These are phyloP conservation scores for Pichia cactophila DNA, from an alignment of 1,139 yeast genomes.

Conservation along the genomic window DNA sequence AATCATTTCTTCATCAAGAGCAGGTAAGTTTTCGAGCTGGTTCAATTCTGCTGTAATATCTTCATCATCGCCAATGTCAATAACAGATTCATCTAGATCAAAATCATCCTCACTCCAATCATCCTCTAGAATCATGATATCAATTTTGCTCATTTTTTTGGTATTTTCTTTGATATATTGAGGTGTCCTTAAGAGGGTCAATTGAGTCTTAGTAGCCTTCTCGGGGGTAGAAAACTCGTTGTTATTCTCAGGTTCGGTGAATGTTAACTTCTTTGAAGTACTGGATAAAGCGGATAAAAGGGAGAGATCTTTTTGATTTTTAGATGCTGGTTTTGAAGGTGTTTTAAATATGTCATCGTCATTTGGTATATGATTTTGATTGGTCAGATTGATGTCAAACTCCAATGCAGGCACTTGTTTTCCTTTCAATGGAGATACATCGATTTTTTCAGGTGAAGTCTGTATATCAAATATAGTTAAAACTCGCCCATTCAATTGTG, in stretches of 20 bases:
- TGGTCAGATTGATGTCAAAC: conserved; percentile 1
- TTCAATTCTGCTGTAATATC: not conserved
- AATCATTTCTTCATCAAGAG: not conserved
- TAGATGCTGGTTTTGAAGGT: conserved; percentile 20
- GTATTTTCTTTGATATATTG: conserved; percentile 11
- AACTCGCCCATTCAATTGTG: conserved; percentile 65
- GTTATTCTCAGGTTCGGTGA: not conserved
- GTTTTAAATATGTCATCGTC: conserved; percentile 25
- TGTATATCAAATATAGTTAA: conserved; percentile 54
- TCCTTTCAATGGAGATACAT: conserved; percentile 25
- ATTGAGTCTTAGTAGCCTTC: not conserved
- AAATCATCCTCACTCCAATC: conserved; percentile 13
- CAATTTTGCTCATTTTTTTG: conserved; percentile 1
- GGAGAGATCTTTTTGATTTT: conserved; percentile 11
- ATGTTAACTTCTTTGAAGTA: conserved; percentile 2
- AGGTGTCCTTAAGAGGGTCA: conserved; percentile 15
- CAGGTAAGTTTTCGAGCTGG: not conserved
- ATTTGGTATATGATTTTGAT: not conserved
- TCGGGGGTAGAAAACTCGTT: not conserved
- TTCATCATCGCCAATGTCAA: not conserved
- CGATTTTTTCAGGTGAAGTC: conserved; percentile 20
- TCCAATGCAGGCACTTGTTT: conserved; percentile 1
- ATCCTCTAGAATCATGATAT: conserved; percentile 10
- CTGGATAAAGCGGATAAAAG: not conserved
- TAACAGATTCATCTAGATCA: not conserved